phyloP scores from a whole-genome alignment of 352 stramenopile species.

The Pilasporangium apinafurcum region DNA sequence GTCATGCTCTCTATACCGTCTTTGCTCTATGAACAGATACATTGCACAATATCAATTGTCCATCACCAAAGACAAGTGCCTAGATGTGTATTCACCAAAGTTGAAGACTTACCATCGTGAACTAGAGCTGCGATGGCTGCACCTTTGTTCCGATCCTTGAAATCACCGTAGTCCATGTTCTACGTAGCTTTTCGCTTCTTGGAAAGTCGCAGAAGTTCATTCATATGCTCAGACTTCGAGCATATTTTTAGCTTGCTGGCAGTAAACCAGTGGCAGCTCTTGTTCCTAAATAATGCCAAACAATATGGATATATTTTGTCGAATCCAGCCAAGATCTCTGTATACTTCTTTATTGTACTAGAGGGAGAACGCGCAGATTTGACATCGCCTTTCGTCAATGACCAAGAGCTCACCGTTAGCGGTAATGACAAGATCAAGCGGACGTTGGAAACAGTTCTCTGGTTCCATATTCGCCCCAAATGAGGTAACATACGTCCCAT shows the following conservation, averaged over 20 bases:
- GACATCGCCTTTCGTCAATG: conserved; percentile 19
- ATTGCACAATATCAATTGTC: no score
- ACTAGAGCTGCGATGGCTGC: conserved; percentile 35
- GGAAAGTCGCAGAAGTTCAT: no score
- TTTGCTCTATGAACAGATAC: conserved; percentile 40
- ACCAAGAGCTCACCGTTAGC: conserved; percentile 11
- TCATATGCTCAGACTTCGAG: no score
- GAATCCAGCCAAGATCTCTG: no score
- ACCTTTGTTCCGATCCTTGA: conserved; percentile 54
- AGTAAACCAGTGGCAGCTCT: no score
- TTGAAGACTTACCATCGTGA: conserved; percentile 28
- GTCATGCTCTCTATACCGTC: conserved; percentile 48
- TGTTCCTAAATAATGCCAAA: no score
- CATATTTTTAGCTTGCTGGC: no score
- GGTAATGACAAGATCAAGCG: conserved; percentile 15
- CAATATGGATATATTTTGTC: no score
- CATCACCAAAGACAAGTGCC: not conserved
- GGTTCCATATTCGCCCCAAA: conserved; percentile 42
- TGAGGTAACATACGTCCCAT: conserved; percentile 29
- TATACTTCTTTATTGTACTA: no score
- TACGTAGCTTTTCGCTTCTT: not conserved
- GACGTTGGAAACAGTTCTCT: conserved; percentile 34
- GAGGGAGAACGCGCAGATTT: conserved; percentile 35
- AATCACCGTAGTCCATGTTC: conserved; percentile 22
- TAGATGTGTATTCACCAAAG: not conserved